Base-by-base conservation (phyloP, 192 early-diverging fungal genomes). In the Neocallimastix lanati region DNA sequence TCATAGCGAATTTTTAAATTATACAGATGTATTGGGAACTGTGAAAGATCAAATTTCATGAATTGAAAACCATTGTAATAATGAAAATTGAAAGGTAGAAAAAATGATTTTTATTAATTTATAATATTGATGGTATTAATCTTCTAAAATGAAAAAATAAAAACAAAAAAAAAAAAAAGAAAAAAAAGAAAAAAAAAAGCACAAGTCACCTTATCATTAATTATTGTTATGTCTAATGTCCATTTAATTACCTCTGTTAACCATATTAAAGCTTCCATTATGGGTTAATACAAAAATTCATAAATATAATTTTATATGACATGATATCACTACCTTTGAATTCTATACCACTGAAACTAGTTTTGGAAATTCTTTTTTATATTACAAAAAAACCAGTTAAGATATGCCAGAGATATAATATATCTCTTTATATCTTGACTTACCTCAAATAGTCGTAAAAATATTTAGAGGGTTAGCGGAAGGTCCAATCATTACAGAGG, bases 211-310 rank as follows among this genome's bases (percentile, higher is more conserved):
- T 84, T 99, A 29, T 84, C 91, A 2, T 81, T 88, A 25, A 83
- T 99, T 21, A 91, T 94, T 3, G 85, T 86, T 13, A 82, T 82
- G 77, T 89, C 89, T 13, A 83, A 87, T 36, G 88, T 99, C 25
- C 91, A 92, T 76, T 58, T 99, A 25, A 80, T 98, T 36, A 94
- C 93, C 0, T 94, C 93, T 0, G 86, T 96, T 28, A 96, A 99
- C 83, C 93, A 99, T 80, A 94, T 98, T 80, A 92, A 96, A 80
- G 91, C 95, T n/a, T 90, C 93, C 9, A 81, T 97, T 98, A 28
- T 97, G 94, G 95, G 96, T 98, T 83, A 85, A 91, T 38, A 89
- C 88, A 76, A 87, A 87, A 28, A 77, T 88, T 4, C 82, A 88
- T 11, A 85, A 88, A 15, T 96, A 93, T 82, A 91, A 90, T 82